phyloP scores from a whole-genome alignment of 164 flowering plant species.

The Magnolia changhungtana region DNA sequence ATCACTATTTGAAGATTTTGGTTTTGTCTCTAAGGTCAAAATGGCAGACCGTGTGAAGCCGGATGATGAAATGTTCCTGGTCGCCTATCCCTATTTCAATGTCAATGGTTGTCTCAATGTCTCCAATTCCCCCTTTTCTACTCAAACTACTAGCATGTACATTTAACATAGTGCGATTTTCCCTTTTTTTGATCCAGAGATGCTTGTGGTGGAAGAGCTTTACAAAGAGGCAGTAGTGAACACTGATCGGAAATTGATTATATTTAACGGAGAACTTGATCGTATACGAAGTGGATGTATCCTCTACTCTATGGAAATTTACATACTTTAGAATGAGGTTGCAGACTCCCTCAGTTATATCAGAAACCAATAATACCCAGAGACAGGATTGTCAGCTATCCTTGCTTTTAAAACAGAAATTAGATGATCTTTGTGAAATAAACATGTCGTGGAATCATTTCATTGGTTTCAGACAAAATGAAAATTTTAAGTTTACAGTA shows the following conservation, averaged over 20 bases:
- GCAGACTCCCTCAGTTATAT: background rate
- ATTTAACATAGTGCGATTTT: conserved; percentile 2
- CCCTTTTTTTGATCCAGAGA: conserved; percentile 44
- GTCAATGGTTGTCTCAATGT: conserved; percentile 62
- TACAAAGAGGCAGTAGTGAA: conserved; percentile 73
- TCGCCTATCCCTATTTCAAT: conserved; percentile 91
- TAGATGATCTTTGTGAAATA: background rate
- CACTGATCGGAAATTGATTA: conserved; percentile 58
- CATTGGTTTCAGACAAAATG: background rate
- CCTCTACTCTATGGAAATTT: conserved; percentile 30
- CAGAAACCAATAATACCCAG: background rate
- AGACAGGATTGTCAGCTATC: background rate
- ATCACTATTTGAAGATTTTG: conserved; percentile 89
- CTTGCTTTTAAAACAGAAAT: background rate
- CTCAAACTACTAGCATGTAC: conserved; percentile 4
- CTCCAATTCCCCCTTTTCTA: conserved; percentile 7
- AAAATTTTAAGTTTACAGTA: background rate
- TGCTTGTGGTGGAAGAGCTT: conserved; percentile 96
- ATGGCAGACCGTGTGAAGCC: conserved; percentile 88
- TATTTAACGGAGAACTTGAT: conserved; percentile 96
- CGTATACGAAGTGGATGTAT: conserved; percentile 97
- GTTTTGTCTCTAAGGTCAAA: conserved; percentile 69
- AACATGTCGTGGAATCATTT: background rate
- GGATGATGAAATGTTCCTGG: conserved; percentile 80
- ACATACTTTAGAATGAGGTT: background rate